A percentile compares a stretch with the other conserved stretches of the same genome.
These are phyloP conservation scores for Lagenidium giganteum DNA, from an alignment of 352 stramenopile genomes.

Conservation along the genomic window DNA sequence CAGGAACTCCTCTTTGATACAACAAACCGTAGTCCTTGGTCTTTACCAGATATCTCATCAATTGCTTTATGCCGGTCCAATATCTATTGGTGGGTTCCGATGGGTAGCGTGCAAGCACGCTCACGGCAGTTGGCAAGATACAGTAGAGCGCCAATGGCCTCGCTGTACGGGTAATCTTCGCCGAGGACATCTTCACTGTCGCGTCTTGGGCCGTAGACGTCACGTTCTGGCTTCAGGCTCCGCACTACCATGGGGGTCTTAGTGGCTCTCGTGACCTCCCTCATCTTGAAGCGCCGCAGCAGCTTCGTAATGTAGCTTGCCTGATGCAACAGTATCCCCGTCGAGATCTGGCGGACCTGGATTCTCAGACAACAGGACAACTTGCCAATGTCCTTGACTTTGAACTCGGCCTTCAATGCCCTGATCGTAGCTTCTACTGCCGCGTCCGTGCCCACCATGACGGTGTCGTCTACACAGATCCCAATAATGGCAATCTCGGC, in stretches of 20 bases:
- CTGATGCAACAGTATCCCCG: constrained; percentile 14
- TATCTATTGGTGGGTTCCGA: constrained; percentile 14
- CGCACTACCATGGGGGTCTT: constrained; percentile 17
- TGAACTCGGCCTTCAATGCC: constrained; percentile 15
- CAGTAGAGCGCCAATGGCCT: constrained; percentile 9
- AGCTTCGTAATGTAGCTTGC: constrained; percentile 12
- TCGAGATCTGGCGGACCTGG: constrained; percentile 11
- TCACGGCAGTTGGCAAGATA: constrained; percentile 12
- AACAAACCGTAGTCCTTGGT: constrained; percentile 7
- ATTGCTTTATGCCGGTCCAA: constrained; percentile 10
- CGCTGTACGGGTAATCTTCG: constrained; percentile 13
- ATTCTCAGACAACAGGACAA: constrained; percentile 14
- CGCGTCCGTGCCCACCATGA: no score
- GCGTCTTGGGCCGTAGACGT: constrained; percentile 11
- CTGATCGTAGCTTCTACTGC: no score
- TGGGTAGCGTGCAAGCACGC: constrained; percentile 14
- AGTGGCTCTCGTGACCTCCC: constrained; percentile 3
- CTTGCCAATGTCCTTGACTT: constrained; percentile 10
- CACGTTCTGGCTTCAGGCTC: constrained; percentile 12
- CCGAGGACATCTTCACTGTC: constrained; percentile 8
- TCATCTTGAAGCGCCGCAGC: constrained; percentile 13
- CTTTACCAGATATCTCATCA: constrained; percentile 11
- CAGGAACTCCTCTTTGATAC: constrained; percentile 3
- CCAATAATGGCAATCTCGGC: no score
- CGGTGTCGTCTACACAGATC: no score